Conservation (phyloP, 1,284 basidiomycete species). For the Neonothopanus nambi region DNA sequence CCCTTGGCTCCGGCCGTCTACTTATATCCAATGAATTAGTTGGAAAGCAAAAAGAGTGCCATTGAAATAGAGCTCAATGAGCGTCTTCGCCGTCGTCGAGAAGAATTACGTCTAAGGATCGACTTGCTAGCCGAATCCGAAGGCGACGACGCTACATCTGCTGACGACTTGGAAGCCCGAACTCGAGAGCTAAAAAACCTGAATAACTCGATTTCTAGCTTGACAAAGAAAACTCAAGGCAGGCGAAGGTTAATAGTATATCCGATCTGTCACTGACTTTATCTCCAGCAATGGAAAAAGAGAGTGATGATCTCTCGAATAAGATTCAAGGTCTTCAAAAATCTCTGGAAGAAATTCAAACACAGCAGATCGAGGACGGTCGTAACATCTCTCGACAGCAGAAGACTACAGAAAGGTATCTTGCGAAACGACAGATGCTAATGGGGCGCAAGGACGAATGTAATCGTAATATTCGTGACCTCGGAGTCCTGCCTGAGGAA, state of each 20-base stretch:
- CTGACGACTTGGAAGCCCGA: constrained; percentile 69
- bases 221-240: constrained; percentile 70
- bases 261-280: constrained; percentile 45
- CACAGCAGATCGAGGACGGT: constrained; percentile 83
- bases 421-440: constrained; percentile 89
- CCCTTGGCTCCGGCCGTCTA: constrained; percentile 2
- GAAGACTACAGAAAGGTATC: constrained; percentile 93
- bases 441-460: constrained; percentile 87
- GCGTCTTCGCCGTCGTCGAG: constrained; percentile 74
- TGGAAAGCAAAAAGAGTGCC: constrained; percentile 76
- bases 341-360: constrained; percentile 76
- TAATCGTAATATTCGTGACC: constrained; percentile 91
- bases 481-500: constrained; percentile 96
- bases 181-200: constrained; percentile 70
- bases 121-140: constrained; percentile 72
- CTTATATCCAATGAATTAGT: constrained; percentile 41
- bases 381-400: constrained; percentile 87
- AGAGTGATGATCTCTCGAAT: constrained; percentile 64
- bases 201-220: constrained; percentile 61
- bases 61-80: constrained; percentile 95
- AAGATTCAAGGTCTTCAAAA: constrained; percentile 68
- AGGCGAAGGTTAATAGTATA: constrained; percentile 22
- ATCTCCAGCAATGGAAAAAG: constrained; percentile 66
- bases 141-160: constrained; percentile 56
- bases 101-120: constrained; percentile 77